Percentiles rank a stretch among this genome's conserved stretches.
Conservation (phyloP, 306 rosid species). For the Vigna hirtella region DNA sequence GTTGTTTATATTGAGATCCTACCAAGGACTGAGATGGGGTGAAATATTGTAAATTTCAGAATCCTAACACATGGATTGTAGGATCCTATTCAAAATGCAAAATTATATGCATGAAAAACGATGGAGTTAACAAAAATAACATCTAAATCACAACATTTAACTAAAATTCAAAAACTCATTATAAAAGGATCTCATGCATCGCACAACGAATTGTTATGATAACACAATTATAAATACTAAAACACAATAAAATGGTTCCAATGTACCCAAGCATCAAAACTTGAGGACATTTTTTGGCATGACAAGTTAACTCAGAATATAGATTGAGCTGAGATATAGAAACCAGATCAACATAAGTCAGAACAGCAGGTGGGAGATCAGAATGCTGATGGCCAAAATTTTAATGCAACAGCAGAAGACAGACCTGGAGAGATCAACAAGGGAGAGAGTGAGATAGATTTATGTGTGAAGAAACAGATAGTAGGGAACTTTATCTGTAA, state of each 20-base stretch:
- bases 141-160: not conserved
- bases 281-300: not conserved
- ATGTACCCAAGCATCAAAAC: too few species aligned
- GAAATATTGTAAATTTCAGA: not conserved
- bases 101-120: not conserved
- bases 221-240: not conserved
- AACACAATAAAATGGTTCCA: not conserved
- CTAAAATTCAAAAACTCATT: not conserved
- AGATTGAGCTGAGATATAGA: not conserved
- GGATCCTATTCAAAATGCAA: not conserved
- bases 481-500: not conserved
- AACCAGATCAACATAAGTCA: not conserved
- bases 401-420: too few species aligned
- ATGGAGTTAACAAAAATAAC: not conserved
- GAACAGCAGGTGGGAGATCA: not conserved
- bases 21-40: not conserved
- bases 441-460: not conserved
- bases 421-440: not conserved
- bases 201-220: not conserved
- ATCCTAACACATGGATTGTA: not conserved
- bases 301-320: not conserved
- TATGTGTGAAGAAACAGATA: not conserved
- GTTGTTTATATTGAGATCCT: not conserved
- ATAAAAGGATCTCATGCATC: not conserved
- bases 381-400: too few species aligned